Conservation (phyloP, 306 rosid species). For the Prunus padus region DNA sequence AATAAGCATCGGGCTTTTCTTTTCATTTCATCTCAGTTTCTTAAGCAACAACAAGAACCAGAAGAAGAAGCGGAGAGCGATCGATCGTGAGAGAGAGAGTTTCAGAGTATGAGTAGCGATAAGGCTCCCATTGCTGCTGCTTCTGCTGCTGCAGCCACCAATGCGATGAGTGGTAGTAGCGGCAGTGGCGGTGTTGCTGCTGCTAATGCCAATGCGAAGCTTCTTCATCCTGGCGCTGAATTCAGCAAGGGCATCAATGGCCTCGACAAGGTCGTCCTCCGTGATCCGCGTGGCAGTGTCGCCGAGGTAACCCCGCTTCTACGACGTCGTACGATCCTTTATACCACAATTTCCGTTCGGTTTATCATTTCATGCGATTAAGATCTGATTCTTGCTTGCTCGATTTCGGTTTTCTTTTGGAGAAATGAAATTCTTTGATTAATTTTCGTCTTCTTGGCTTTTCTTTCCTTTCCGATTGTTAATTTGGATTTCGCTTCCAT, state of each 20-base stretch:
- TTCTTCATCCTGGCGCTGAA: slow-evolving; percentile 27
- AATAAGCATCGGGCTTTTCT: slow-evolving; percentile 7
- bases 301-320: slow-evolving; percentile 34
- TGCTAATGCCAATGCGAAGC: background rate
- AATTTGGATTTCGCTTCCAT: background rate
- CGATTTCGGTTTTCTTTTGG: background rate
- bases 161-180: background rate
- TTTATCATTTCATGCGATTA: background rate
- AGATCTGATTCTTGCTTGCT: slow-evolving; percentile 13
- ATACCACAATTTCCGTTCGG: background rate
- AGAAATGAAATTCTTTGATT: background rate
- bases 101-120: slow-evolving; percentile 41
- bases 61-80: background rate
- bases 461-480: background rate
- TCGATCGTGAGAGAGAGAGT: background rate
- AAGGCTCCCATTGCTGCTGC: slow-evolving; percentile 27
- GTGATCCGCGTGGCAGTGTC: slow-evolving; percentile 41
- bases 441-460: background rate
- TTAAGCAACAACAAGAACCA: background rate
- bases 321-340: slow-evolving; percentile 45
- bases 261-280: slow-evolving; percentile 44
- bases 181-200: background rate
- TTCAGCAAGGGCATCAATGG: slow-evolving; percentile 69
- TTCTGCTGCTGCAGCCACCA: background rate
- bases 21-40: background rate